Evolutionary conservation across 805 yeast species (phyloP), one percentile per base, ranked within the genome.

Genomic region (Jamesozyma lodderae): DNA sequence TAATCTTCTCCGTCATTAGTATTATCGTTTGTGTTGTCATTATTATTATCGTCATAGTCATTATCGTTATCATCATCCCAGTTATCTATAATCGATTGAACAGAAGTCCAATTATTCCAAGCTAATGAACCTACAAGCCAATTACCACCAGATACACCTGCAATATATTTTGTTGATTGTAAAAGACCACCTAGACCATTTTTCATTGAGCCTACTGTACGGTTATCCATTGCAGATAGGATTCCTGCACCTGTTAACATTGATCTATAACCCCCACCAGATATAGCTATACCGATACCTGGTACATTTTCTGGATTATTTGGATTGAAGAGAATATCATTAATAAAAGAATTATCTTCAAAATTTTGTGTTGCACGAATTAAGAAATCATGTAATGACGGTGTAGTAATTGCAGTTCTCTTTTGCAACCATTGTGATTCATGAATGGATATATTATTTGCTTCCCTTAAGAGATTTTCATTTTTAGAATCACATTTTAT

Each of bases 231-330:
- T 1, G 90, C 95, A 2, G 90, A 66, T 17, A 86, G 63, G 55
- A 78, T 75, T 24, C 95, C 95, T 13, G 94, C 95, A 4, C 94
- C 95, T 39, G 69, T 63, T 31, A 86, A 63, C 85, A 87, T 84
- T 28, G 96, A 94, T 44, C 96, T 70, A 59, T 83, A 86, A 4
- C 96, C 95, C 53, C 96, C 96, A 31, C 95, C 95, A 11, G 84
- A 70, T 45, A 79, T 76, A 6, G 87, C 79, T 17, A 73, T 47
- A 2, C 75, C 87, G 33, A 81, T 64, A 34, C 69, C 66, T 35
- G 61, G 59, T 26, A 43, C 42, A 30, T 69, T 66, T 10, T 55
- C 52, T 7, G 45, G 41, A 36, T 43, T 42, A 18, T 42, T 33
- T n/a, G n/a, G n/a, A n/a, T 27, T 46, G 42, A 27, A 40, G 22